Percentiles rank a stretch among this genome's conserved stretches.
These are phyloP conservation scores for Aspergillus ochraceus DNA, from an alignment of 2,329 filamentous ascomycete species.

Conservation along the genomic window DNA sequence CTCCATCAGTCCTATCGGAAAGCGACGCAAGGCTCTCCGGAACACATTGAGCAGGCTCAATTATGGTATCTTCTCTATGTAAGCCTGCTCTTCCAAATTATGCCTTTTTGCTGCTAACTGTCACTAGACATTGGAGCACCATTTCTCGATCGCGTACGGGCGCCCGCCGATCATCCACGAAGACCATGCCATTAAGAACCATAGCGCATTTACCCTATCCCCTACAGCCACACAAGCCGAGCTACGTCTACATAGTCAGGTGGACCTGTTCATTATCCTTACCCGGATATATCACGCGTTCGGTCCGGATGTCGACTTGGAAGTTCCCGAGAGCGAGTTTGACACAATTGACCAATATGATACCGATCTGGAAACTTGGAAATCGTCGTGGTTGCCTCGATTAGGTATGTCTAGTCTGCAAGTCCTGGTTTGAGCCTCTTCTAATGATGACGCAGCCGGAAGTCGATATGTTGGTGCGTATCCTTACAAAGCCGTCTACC, in stretches of 20 bases:
- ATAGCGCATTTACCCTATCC: constrained; percentile 33
- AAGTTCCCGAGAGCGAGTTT: constrained; percentile 42
- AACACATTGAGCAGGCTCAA: constrained; percentile 39
- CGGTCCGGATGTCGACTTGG: constrained; percentile 44
- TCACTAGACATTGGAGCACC: constrained; percentile 41
- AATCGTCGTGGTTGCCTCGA: constrained; percentile 35
- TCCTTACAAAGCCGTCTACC: constrained; percentile 50
- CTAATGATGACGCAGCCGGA: constrained; percentile 32
- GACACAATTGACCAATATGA: constrained; percentile 43
- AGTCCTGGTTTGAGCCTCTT: not conserved
- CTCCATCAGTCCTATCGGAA: constrained; percentile 45
- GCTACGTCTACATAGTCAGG: constrained; percentile 42
- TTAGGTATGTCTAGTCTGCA: constrained; percentile 25
- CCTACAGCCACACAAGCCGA: constrained; percentile 35
- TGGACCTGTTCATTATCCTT: constrained; percentile 46
- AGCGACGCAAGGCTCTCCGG: constrained; percentile 37
- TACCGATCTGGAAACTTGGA: constrained; percentile 40
- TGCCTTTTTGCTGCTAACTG: constrained; percentile 13
- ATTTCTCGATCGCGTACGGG: constrained; percentile 47
- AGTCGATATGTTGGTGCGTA: constrained; percentile 51
- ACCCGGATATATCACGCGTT: constrained; percentile 47
- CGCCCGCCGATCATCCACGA: constrained; percentile 46
- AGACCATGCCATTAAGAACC: constrained; percentile 38
- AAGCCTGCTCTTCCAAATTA: constrained; percentile 15
- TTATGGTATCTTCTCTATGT: constrained; percentile 47